Evolutionary conservation across 352 stramenopile species (phyloP).

Genomic region (Globisporangium nodosum): DNA sequence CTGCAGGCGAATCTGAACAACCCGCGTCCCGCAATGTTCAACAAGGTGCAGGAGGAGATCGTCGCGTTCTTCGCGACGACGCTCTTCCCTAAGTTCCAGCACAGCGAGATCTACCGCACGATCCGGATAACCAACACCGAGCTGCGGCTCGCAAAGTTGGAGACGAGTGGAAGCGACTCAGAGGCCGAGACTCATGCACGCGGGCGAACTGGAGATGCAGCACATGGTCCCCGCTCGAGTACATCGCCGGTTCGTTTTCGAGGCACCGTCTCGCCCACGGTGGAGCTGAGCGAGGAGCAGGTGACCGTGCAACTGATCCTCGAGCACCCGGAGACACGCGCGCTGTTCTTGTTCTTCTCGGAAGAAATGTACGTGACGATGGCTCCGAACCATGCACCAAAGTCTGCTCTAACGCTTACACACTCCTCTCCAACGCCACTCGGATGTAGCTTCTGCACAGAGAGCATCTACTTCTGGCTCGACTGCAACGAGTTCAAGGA

Average conservation of each 20-base stretch:
- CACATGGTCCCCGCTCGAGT: neutral
- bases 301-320: conserved; percentile 57
- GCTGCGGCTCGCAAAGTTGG: conserved; percentile 17
- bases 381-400: neutral
- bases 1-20: conserved; percentile 29
- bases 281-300: conserved; percentile 25
- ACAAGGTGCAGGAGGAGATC: conserved; percentile 66
- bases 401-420: too few relatives aligned
- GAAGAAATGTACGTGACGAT: conserved; percentile 62
- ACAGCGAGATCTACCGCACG: conserved; percentile 55
- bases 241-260: conserved; percentile 4
- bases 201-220: neutral
- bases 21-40: conserved; percentile 60
- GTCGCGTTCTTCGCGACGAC: conserved; percentile 56
- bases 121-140: conserved; percentile 38
- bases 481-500: conserved; percentile 81
- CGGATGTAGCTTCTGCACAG: conserved; percentile 52
- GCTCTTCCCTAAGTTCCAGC: conserved; percentile 69
- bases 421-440: neutral
- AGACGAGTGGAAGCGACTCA: conserved; percentile 14
- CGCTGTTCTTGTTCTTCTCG: conserved; percentile 65
- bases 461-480: conserved; percentile 83
- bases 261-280: neutral
- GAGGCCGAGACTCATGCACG: conserved; percentile 6
- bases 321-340: conserved; percentile 51